Evolutionary conservation across 164 flowering plant genomes (phyloP), one percentile per base, ranked within the genome.

Genomic region (Stephania yunnanensis): DNA sequence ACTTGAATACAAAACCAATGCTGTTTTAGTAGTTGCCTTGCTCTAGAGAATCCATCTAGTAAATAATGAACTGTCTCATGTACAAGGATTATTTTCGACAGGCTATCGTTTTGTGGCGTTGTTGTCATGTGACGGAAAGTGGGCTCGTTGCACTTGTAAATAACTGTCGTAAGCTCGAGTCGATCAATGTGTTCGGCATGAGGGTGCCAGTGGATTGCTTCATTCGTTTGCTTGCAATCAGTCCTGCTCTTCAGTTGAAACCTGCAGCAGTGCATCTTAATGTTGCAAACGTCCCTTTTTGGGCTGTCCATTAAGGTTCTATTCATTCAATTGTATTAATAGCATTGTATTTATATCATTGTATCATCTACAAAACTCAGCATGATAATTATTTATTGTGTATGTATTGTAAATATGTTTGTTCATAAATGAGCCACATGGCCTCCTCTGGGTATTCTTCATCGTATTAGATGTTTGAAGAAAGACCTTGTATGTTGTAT

Each of bases 61-160:
- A 48, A 48, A 48, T 8, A 48, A 48, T 8, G 53, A 12, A 8
- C 11, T 48, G 13, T 12, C 53, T 48, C 10, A 48, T 48, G 53
- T 12, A 48, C 53, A 8, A 48, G 13, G 13, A 58, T 58, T 17
- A 13, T 58, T 12, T 74, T 70, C 68, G 69, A 10, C 87, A 93
- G 99, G 86, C 86, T 15, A 87, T 94, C 75, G 87, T 86, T 70
- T 81, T 96, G 42, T 96, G 97, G 99, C 86, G 98, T 74, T 96
- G 99, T 81, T 95, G 97, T 61, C 98, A 91, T 71, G 92, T 96
- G 19, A 92, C 97, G 0, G 95, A 88, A 77, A 83, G 69, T 9
- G 99, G 99, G 68, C 97, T 96, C 19, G 69, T 89, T 5, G 74
- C 70, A 44, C 89, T 96, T 50, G 99, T 92, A 73, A 84, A 82